Conservation (phyloP, 495 filamentous ascomycete species). For the Penicillium ochrochloron region DNA sequence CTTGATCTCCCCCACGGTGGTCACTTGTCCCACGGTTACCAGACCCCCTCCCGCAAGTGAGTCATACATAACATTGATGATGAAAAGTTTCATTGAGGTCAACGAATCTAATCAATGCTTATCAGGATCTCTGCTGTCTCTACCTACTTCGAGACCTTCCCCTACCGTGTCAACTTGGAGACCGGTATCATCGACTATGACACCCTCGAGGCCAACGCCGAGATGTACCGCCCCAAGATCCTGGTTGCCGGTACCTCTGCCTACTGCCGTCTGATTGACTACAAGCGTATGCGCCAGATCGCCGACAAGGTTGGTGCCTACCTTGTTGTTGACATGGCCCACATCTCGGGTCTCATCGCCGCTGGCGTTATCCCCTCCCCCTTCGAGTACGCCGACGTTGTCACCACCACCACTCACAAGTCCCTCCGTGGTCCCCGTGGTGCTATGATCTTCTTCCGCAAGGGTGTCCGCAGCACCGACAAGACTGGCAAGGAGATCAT, state of each 20-base stretch:
- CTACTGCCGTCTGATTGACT: constrained; percentile 98
- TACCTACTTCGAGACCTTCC: constrained; percentile 94
- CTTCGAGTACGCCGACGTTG: constrained; percentile 92
- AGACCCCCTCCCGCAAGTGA: constrained; percentile 88
- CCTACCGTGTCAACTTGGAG: constrained; percentile 86
- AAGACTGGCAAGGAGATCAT: constrained; percentile 89
- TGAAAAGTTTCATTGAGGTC: constrained; percentile 22
- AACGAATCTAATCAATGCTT: constrained; percentile 8
- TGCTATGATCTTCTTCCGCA: constrained; percentile 99
- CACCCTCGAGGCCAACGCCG: constrained; percentile 84
- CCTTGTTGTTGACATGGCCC: constrained; percentile 96
- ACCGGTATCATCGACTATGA: constrained; percentile 99
- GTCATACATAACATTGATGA: constrained; percentile 29
- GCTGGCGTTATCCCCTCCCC: constrained; percentile 93
- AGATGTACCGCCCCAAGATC: constrained; percentile 93
- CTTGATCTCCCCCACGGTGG: constrained; percentile 97
- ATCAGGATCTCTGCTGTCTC: constrained; percentile 86
- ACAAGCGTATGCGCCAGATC: constrained; percentile 94
- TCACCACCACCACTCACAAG: constrained; percentile 99
- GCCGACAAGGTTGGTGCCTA: constrained; percentile 93
- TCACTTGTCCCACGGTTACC: constrained; percentile 97
- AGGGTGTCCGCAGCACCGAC: constrained; percentile 87
- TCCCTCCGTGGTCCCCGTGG: constrained; percentile 97
- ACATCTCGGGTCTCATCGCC: constrained; percentile 96
- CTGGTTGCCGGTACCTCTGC: constrained; percentile 97